Evolutionary conservation across 202 grass and related monocot genomes (phyloP), one percentile per base, ranked within the genome.

Genomic region (Schoenoplectus triqueter): DNA sequence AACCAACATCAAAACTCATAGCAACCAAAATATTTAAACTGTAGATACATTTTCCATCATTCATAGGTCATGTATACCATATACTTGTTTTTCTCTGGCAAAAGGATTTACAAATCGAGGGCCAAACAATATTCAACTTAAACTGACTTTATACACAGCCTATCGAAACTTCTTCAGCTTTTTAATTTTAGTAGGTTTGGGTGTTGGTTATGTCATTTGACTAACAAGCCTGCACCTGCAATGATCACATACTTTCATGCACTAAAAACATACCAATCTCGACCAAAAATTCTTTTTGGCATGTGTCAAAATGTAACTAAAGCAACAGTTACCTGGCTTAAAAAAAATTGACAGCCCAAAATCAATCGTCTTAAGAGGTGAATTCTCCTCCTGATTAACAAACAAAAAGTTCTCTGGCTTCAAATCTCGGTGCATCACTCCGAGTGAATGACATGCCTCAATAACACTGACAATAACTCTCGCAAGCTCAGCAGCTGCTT

Each of bases 341-440:
- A 99, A 99, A 82, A 99, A 96, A 67, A 99, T 92, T 8, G 96
- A 99, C 7, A 99, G 89, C 4, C 96, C 96, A 59, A 99, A 98
- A 92, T 98, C 96, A 18, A 98, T 98, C 71, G 96, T 61, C 79
- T 92, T 98, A 41, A 98, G 91, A 77, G 90, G 79, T 21, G 96
- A 95, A 73, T 92, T 88, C 81, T 98, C 95, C 45, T 90, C 85
- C 80, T 90, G 90, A 70, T 91, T 92, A 19, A 94, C 83, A 85
- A 99, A 99, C 40, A 99, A 69, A 86, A 99, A 99, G 83, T 99
- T 99, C 80, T 99, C 96, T 1, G 96, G 96, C 69, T 99, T 99
- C 61, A 99, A 90, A 94, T 99, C 96, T 66, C 96, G 88, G 52
- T 99, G 96, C 96, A 99, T 99, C 20, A 99, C 96, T 10, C 96